Percentiles rank a stretch among this genome's conserved stretches.
These are phyloP conservation scores for Ophiostoma ips DNA, from an alignment of 2,329 filamentous ascomycete species.

Conservation along the genomic window DNA sequence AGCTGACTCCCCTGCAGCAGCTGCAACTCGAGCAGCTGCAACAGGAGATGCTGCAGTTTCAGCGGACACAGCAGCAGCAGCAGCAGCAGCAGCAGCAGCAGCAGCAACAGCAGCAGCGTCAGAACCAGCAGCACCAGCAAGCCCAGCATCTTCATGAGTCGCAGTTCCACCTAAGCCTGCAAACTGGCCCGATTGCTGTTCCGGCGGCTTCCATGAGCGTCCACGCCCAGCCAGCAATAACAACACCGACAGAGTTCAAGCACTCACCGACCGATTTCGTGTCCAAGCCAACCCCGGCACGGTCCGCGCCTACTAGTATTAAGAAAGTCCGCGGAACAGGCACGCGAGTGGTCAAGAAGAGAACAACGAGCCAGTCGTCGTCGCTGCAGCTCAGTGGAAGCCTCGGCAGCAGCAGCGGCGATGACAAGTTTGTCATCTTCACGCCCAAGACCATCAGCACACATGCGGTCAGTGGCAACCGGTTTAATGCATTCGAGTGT, in stretches of 20 bases:
- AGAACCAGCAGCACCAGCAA: not conserved
- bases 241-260: not conserved
- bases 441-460: conserved; percentile 39
- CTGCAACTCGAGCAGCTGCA: conserved; percentile 7
- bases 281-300: conserved; percentile 6
- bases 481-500: conserved; percentile 39
- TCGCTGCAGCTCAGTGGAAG: conserved; percentile 6
- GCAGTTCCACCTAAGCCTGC: not conserved
- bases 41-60: conserved; percentile 1
- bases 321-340: conserved; percentile 29
- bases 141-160: not conserved
- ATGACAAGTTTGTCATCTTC: conserved; percentile 40
- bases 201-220: not conserved
- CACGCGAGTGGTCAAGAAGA: conserved; percentile 31
- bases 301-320: conserved; percentile 17
- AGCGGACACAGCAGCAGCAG: conserved; percentile 1
- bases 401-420: conserved; percentile 14
- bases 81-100: not conserved
- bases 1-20: conserved; percentile 1
- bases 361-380: conserved; percentile 13
- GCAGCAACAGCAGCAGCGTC: conserved; percentile 4
- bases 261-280: not conserved
- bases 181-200: not conserved
- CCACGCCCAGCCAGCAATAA: not conserved
- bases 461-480: conserved; percentile 25